Evolutionary conservation across 2,329 filamentous ascomycete species (phyloP).

Genomic region (Fusarium sp.): DNA sequence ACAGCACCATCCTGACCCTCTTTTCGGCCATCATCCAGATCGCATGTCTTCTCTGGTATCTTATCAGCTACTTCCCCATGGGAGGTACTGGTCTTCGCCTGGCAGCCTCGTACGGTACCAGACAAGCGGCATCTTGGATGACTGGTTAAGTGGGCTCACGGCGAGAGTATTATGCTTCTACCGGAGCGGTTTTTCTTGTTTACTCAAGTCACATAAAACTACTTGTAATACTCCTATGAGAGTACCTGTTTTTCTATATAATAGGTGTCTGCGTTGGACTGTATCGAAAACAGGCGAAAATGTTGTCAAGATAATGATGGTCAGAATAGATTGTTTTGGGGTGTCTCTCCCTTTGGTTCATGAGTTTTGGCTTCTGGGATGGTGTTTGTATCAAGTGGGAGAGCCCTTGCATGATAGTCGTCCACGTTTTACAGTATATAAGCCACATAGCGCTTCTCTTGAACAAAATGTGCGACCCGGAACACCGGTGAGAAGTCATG

Average conservation of each 20-base stretch:
- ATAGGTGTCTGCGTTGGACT: slow-evolving; percentile 2
- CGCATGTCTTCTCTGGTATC: slow-evolving; percentile 87
- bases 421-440: not conserved
- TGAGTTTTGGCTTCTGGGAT: not conserved
- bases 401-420: not conserved
- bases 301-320: not conserved
- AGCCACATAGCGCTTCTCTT: not conserved
- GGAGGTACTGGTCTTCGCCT: slow-evolving; percentile 88
- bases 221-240: not conserved
- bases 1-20: slow-evolving; percentile 86
- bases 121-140: slow-evolving; percentile 90
- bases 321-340: slow-evolving; percentile 4
- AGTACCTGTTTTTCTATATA: slow-evolving; percentile 4
- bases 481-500: not conserved
- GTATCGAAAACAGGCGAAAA: slow-evolving; percentile 12
- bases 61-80: slow-evolving; percentile 98
- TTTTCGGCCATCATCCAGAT: slow-evolving; percentile 87
- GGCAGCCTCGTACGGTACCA: slow-evolving; percentile 86
- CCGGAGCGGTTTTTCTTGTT: not conserved
- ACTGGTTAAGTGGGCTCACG: slow-evolving; percentile 64
- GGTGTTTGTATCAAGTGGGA: not conserved
- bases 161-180: not conserved
- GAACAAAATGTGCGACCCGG: not conserved
- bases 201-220: not conserved
- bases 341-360: not conserved